These are phyloP conservation scores for Bryum argenteum DNA, from an alignment of 225 moss, liverwort and hornwort genomes.

Conservation along the genomic window DNA sequence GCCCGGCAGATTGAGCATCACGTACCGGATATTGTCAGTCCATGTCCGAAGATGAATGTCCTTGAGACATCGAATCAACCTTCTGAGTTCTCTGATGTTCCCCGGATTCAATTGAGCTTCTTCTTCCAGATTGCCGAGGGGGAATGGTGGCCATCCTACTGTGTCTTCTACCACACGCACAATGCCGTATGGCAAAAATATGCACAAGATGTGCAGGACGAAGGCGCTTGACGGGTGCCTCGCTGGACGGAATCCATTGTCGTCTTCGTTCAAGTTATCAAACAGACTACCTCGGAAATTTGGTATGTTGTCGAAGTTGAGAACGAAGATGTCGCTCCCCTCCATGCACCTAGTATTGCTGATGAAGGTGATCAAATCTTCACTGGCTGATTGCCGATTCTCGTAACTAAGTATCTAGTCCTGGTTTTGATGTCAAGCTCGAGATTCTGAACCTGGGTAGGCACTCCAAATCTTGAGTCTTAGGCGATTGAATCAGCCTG, in stretches of 20 bases:
- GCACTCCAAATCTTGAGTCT: neutral
- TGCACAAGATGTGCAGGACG: fast-evolving
- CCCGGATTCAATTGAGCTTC: too few species aligned
- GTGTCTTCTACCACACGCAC: neutral
- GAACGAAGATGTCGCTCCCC: neutral
- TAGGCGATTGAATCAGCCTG: neutral
- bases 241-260: too few species aligned
- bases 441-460: neutral
- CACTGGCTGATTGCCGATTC: neutral
- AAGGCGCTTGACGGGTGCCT: neutral
- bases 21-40: neutral
- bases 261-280: neutral
- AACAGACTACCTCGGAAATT: neutral
- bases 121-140: neutral
- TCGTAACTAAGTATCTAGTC: neutral
- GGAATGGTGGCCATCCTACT: neutral
- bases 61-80: neutral
- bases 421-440: neutral
- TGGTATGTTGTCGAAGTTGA: neutral
- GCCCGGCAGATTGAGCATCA: neutral
- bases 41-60: neutral
- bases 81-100: neutral
- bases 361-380: neutral
- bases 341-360: neutral
- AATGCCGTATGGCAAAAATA: neutral